Evolutionary conservation across 148 eudicot genomes (phyloP).

Genomic region (Heliosperma pusillum): DNA sequence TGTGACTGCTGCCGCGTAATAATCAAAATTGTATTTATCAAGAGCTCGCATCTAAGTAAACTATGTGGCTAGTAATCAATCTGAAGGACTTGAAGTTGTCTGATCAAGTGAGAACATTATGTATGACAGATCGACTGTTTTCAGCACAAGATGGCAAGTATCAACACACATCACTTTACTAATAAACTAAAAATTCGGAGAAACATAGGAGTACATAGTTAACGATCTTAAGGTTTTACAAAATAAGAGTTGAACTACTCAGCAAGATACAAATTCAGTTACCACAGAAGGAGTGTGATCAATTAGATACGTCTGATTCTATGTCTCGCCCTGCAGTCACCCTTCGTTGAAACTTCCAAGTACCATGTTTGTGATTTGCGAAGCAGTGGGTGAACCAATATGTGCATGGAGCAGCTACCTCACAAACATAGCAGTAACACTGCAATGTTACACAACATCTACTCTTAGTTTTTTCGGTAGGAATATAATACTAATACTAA

Average conservation of each 20-base stretch:
- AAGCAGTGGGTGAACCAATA: slow-evolving; percentile 27
- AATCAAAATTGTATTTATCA: too few species aligned
- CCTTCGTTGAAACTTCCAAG: neutral
- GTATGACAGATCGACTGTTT: too few species aligned
- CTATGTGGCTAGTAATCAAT: too few species aligned
- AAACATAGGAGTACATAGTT: neutral
- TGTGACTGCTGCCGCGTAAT: too few species aligned
- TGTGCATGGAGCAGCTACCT: slow-evolving; percentile 41
- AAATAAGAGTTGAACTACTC: neutral
- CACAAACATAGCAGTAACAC: slow-evolving; percentile 55
- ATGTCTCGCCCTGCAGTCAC: neutral
- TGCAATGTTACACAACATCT: slow-evolving; percentile 18
- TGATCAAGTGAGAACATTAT: too few species aligned
- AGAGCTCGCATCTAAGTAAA: too few species aligned
- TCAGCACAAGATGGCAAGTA: too few species aligned
- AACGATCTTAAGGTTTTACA: neutral
- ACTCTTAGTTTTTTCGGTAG: too few species aligned
- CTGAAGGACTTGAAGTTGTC: too few species aligned
- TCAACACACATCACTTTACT: too few species aligned
- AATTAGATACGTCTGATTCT: slow-evolving; percentile 8
- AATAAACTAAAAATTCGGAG: too few species aligned
- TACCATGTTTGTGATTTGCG: neutral
- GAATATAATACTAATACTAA: neutral
- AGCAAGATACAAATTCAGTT: neutral
- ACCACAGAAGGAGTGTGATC: neutral